Evolutionary conservation across 495 filamentous ascomycete species (phyloP).

Genomic region (Penicillium roqueforti): DNA sequence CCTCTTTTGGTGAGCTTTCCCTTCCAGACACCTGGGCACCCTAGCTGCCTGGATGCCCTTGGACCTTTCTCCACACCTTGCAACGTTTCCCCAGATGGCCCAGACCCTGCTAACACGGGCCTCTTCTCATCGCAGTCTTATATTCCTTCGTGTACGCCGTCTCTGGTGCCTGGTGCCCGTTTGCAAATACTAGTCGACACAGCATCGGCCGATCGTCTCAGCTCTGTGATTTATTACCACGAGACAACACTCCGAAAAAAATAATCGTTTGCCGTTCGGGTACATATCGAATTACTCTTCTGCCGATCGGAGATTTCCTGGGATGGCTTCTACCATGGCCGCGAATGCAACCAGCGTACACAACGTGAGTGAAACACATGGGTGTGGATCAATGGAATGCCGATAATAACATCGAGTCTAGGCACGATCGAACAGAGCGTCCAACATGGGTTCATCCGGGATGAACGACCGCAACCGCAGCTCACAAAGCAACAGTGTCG

Average conservation of each 20-base stretch:
- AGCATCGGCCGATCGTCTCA: slow-evolving; percentile 9
- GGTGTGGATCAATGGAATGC: background rate
- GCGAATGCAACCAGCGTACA: slow-evolving; percentile 38
- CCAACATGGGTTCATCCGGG: slow-evolving; percentile 40
- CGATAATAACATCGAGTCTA: slow-evolving; percentile 5
- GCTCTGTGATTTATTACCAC: slow-evolving; percentile 19
- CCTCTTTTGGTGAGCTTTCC: slow-evolving; percentile 30
- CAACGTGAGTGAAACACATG: slow-evolving; percentile 30
- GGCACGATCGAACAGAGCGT: slow-evolving; percentile 36
- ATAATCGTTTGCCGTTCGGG: slow-evolving; percentile 22
- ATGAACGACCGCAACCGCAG: slow-evolving; percentile 40
- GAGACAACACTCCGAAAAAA: slow-evolving; percentile 16
- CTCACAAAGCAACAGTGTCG: slow-evolving; percentile 35
- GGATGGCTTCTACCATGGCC: slow-evolving; percentile 42
- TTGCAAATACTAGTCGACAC: slow-evolving; percentile 26
- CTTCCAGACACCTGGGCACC: slow-evolving; percentile 10
- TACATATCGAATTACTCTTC: slow-evolving; percentile 27
- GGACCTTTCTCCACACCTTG: background rate
- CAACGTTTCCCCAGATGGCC: background rate
- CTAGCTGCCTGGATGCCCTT: slow-evolving; percentile 9
- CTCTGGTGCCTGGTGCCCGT: slow-evolving; percentile 31
- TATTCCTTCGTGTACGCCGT: slow-evolving; percentile 31
- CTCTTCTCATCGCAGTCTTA: slow-evolving; percentile 18
- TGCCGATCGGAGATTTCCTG: slow-evolving; percentile 18
- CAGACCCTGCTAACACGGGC: slow-evolving; percentile 17